Conservation (phyloP, 2,329 filamentous ascomycete genomes). For the Pseudohalonectria lignicola region DNA sequence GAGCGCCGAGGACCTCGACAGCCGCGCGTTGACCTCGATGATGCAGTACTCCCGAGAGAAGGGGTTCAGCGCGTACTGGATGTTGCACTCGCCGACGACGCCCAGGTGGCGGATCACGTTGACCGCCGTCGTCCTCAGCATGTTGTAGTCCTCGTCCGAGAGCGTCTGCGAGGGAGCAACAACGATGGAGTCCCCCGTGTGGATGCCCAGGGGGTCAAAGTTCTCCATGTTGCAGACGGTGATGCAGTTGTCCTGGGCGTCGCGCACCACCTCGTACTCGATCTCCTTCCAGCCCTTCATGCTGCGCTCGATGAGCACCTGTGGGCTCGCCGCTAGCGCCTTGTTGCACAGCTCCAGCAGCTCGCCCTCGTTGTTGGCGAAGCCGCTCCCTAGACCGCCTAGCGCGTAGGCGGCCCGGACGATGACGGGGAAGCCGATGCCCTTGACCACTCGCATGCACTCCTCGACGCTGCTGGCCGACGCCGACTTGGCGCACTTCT, state of each 20-base stretch:
- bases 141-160: constrained; percentile 98
- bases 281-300: constrained; percentile 99
- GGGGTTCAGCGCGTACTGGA: constrained; percentile 93
- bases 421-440: constrained; percentile 94
- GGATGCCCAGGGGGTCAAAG: constrained; percentile 93
- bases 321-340: constrained; percentile 87
- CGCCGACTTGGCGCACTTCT: constrained; percentile 95
- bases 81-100: constrained; percentile 97
- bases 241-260: constrained; percentile 97
- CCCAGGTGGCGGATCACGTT: constrained; percentile 97
- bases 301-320: constrained; percentile 91
- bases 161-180: constrained; percentile 94
- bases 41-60: constrained; percentile 97
- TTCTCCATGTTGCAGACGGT: constrained; percentile 99
- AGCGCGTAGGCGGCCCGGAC: constrained; percentile 93
- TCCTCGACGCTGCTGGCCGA: constrained; percentile 84
- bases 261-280: constrained; percentile 95
- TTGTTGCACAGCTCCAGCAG: constrained; percentile 84
- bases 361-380: constrained; percentile 79
- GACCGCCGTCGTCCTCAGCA: constrained; percentile 94
- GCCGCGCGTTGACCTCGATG: constrained; percentile 97
- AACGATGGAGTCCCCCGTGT: constrained; percentile 98
- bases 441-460: constrained; percentile 75
- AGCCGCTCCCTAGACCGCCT: constrained; percentile 89
- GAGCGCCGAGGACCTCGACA: constrained; percentile 91